Conservation (phyloP, 2,329 filamentous ascomycete genomes). For the Ophiostoma sp. region DNA sequence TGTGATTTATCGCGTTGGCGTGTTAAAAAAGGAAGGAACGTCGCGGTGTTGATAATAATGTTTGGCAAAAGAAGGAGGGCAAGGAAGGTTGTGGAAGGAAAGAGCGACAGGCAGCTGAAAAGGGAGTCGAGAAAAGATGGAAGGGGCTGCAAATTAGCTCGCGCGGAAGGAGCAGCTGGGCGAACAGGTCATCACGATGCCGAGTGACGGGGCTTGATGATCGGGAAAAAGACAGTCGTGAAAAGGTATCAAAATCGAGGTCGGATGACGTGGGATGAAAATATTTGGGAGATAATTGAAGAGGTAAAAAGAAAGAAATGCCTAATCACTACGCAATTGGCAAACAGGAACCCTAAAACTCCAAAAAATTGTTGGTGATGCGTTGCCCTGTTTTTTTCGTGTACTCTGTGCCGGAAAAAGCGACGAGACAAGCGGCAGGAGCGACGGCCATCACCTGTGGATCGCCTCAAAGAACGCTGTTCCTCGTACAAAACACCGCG, state of each 20-base stretch:
- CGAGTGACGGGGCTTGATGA: conserved; percentile 6
- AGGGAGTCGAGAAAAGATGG: not conserved
- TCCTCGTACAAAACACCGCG: conserved; percentile 19
- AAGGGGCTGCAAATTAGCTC: conserved; percentile 18
- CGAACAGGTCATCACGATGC: conserved; percentile 21
- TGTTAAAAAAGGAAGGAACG: conserved; percentile 1
- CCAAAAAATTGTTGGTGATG: conserved; percentile 10
- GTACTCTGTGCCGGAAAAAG: conserved; percentile 11
- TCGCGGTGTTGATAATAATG: not conserved
- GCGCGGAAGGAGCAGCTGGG: conserved; percentile 7
- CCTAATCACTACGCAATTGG: not conserved
- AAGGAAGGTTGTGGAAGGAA: not conserved
- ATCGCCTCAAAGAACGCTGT: conserved; percentile 8
- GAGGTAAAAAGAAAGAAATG: not conserved
- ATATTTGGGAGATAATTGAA: not conserved
- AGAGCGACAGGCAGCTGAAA: not conserved
- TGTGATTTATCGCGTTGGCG: not conserved
- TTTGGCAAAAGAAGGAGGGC: conserved; percentile 4
- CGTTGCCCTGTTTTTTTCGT: conserved; percentile 17
- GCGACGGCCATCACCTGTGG: conserved; percentile 17
- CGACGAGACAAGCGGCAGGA: conserved; percentile 17
- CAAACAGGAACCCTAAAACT: not conserved
- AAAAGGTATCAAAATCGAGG: not conserved
- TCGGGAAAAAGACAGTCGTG: not conserved
- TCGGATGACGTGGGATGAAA: not conserved